phyloP scores from a whole-genome alignment of 306 rosid species.

The Hylodesmum podocarpum region DNA sequence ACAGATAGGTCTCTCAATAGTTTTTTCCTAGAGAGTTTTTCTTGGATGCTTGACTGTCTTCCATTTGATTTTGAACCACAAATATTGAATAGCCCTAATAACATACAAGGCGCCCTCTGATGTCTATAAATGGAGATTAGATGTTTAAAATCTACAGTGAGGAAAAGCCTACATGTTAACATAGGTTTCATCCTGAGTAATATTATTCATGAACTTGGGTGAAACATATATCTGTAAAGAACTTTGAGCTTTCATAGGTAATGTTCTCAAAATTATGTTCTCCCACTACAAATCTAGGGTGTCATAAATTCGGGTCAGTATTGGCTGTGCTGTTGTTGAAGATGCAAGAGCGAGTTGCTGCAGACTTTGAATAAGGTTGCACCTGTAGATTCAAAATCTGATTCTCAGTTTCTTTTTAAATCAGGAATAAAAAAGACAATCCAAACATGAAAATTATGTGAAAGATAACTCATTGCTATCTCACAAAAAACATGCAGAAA shows the following conservation, averaged over 20 bases:
- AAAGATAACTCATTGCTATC: background rate
- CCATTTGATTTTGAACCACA: background rate
- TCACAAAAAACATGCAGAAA: background rate
- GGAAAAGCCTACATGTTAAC: background rate
- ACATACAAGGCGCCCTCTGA: background rate
- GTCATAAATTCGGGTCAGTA: conserved; percentile 78
- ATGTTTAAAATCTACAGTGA: conserved; percentile 5
- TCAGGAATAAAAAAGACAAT: background rate
- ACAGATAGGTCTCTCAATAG: background rate
- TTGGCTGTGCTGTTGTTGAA: conserved; percentile 97
- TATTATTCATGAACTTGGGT: background rate
- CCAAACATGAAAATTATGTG: background rate
- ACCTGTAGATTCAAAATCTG: conserved; percentile 48
- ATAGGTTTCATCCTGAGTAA: background rate
- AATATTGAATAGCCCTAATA: background rate
- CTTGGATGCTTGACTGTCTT: background rate
- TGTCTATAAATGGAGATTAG: background rate
- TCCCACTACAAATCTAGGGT: conserved; percentile 19
- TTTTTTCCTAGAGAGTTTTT: background rate
- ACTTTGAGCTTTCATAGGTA: background rate
- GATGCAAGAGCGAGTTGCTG: conserved; percentile 94
- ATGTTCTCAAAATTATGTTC: too few species aligned
- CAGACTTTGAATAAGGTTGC: conserved; percentile 90
- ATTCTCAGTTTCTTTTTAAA: background rate
- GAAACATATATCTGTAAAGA: background rate